phyloP scores from a whole-genome alignment of 306 rosid species.

The Coriaria nepalensis region DNA sequence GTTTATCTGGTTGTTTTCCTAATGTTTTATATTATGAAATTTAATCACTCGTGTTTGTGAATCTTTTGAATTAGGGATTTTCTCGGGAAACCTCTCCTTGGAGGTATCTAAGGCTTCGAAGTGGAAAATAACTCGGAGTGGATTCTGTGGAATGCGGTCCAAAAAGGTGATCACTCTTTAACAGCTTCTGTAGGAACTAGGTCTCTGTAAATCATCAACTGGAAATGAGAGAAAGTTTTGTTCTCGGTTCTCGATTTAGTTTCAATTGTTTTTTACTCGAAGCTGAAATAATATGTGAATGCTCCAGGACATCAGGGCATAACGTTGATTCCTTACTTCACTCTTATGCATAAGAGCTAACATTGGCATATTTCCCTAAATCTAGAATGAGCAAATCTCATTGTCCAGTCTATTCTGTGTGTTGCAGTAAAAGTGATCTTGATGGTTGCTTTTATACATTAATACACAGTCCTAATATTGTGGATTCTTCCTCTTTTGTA shows the following conservation, averaged over 20 bases:
- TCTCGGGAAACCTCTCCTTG: slow-evolving; percentile 74
- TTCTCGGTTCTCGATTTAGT: neutral
- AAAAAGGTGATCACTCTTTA: slow-evolving; percentile 41
- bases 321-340: neutral
- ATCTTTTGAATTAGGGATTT: slow-evolving; percentile 31
- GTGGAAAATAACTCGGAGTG: slow-evolving; percentile 60
- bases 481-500: too few species aligned
- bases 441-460: too few species aligned
- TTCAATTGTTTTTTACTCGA: neutral
- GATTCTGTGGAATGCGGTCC: slow-evolving; percentile 94
- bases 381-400: too few species aligned
- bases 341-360: too few species aligned
- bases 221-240: neutral
- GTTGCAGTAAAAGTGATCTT: too few species aligned
- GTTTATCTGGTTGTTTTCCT: too few species aligned
- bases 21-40: too few species aligned
- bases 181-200: neutral
- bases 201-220: neutral
- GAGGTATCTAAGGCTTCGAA: slow-evolving; percentile 49
- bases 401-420: too few species aligned
- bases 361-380: too few species aligned
- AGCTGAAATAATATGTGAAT: neutral
- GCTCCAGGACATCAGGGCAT: neutral
- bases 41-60: too few species aligned
- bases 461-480: too few species aligned